Percentiles rank a stretch among this genome's conserved stretches.
Conservation (phyloP, 139 green algal genomes). For the Edaphochlamys debaryana region DNA sequence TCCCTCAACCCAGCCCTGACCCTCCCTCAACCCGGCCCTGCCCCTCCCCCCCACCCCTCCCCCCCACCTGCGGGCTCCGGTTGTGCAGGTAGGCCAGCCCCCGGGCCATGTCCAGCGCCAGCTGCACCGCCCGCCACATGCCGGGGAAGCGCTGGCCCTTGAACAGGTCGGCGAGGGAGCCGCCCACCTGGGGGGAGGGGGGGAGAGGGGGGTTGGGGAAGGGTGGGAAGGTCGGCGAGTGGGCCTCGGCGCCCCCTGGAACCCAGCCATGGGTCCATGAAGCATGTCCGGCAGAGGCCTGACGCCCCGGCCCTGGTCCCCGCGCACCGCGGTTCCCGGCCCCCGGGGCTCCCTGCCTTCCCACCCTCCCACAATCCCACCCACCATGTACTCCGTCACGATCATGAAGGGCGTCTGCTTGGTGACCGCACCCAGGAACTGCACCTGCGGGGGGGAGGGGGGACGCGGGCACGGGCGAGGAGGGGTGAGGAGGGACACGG, state of each 20-base stretch:
- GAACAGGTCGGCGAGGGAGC: slow-evolving; percentile 57
- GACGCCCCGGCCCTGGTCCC: no score
- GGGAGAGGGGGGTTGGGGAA: no score
- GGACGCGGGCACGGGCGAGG: not conserved
- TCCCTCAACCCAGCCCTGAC: not conserved
- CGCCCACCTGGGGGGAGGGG: no score
- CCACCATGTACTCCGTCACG: slow-evolving; percentile 72
- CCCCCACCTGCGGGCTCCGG: slow-evolving; percentile 59
- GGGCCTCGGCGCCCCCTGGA: no score
- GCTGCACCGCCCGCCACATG: slow-evolving; percentile 73
- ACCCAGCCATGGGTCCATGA: no score
- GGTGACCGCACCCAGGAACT: slow-evolving; percentile 92
- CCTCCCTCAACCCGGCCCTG: no score
- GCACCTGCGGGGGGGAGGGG: slow-evolving; percentile 42
- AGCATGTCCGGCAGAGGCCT: no score
- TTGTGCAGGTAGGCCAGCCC: slow-evolving; percentile 94
- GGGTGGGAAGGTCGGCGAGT: no score
- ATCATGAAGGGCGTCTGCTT: slow-evolving; percentile 89
- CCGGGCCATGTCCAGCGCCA: slow-evolving; percentile 86
- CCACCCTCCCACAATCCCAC: no score
- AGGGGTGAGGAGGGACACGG: not conserved
- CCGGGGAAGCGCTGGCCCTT: slow-evolving; percentile 42
- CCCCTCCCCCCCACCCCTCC: no score
- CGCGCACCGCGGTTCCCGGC: no score
- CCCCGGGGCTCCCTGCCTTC: no score